A percentile compares a stretch with the other conserved stretches of the same genome.
Conservation (phyloP, 148 eudicot species). For the Amaranthus hypochondriacus region DNA sequence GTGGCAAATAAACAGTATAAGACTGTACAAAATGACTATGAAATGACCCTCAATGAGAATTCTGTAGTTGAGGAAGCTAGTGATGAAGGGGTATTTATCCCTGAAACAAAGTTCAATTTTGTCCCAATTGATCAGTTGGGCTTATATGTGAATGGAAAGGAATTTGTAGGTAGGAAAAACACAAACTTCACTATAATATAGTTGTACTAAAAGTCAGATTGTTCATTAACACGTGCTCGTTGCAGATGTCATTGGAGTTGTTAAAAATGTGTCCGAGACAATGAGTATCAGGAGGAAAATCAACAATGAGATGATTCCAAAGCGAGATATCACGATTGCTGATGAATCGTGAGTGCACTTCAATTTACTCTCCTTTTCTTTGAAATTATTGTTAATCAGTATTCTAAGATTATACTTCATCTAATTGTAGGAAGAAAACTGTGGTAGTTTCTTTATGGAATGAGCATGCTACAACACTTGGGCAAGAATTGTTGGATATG, state of each 20-base stretch:
- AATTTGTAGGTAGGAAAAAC: conserved; percentile 60
- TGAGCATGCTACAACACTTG: conserved; percentile 75
- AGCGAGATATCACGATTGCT: conserved; percentile 92
- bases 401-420: neutral
- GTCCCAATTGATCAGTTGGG: conserved; percentile 93
- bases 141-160: conserved; percentile 73
- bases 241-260: conserved; percentile 92
- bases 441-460: conserved; percentile 94
- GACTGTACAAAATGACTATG: conserved; percentile 89
- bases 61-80: conserved; percentile 78
- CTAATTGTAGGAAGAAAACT: conserved; percentile 73
- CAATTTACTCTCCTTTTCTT: neutral
- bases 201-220: neutral
- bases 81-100: conserved; percentile 63
- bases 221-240: neutral
- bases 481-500: conserved; percentile 86
- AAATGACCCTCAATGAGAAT: conserved; percentile 84
- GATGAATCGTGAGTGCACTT: conserved; percentile 69
- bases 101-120: conserved; percentile 80
- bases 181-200: neutral
- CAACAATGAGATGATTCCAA: conserved; percentile 71
- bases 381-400: neutral
- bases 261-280: conserved; percentile 80
- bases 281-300: conserved; percentile 77
- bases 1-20: conserved; percentile 94